These are phyloP conservation scores for Cudoniella acicularis DNA, from an alignment of 495 filamentous ascomycete genomes.

Conservation along the genomic window DNA sequence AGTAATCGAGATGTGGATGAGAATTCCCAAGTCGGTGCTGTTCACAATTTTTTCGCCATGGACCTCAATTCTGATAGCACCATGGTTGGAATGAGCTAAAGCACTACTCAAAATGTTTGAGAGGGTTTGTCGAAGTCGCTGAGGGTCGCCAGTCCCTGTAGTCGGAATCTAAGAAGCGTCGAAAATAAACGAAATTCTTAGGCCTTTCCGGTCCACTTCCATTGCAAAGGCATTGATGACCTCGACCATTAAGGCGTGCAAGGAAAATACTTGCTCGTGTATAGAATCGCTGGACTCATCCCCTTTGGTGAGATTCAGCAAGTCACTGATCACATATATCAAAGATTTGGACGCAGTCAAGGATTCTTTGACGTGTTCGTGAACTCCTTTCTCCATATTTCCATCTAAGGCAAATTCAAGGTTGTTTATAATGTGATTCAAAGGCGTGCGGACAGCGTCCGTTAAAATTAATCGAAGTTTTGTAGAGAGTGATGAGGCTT, in stretches of 20 bases:
- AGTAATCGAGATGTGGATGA: conserved; percentile 52
- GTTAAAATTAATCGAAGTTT: too few species aligned
- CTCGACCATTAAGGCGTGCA: conserved; percentile 65
- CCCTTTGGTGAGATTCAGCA: conserved; percentile 84
- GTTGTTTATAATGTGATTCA: conserved; percentile 67
- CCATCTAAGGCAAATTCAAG: conserved; percentile 15
- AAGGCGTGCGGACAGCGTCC: conserved; percentile 85
- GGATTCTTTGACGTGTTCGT: conserved; percentile 78
- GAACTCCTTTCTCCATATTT: conserved; percentile 48
- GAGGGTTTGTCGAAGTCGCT: conserved; percentile 72
- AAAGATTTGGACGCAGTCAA: conserved; percentile 91
- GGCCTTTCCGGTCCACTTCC: conserved; percentile 68
- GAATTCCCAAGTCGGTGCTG: conserved; percentile 23
- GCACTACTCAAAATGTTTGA: conserved; percentile 85
- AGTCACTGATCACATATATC: conserved; percentile 91
- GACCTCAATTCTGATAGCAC: conserved; percentile 65
- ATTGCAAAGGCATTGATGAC: conserved; percentile 69
- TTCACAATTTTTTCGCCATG: conserved; percentile 43
- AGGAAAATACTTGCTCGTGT: conserved; percentile 76
- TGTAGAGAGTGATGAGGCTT: too few species aligned
- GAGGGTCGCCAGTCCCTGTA: conserved; percentile 70
- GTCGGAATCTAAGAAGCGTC: conserved; percentile 64
- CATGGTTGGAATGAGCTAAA: conserved; percentile 68
- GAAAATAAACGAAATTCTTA: conserved; percentile 63
- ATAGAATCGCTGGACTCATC: conserved; percentile 75